Percentiles rank a stretch among this genome's conserved stretches.
Evolutionary conservation across 768 basidiomycete species (phyloP).

Genomic region (Suillus subalutaceus): DNA sequence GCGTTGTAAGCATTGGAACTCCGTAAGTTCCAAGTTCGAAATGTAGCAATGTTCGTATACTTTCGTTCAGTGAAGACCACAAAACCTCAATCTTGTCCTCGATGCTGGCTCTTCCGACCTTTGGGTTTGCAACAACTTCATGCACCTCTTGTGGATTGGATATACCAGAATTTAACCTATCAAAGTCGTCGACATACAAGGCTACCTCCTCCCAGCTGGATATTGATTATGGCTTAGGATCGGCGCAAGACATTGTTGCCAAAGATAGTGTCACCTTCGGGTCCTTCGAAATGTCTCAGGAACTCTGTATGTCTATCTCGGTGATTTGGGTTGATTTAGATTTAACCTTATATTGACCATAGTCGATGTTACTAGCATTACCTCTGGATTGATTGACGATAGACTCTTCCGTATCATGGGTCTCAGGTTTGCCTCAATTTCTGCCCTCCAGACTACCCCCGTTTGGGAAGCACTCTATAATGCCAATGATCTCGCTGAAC

Average conservation of each 20-base stretch:
- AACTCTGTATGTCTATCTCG: constrained; percentile 46
- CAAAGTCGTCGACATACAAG: constrained; percentile 44
- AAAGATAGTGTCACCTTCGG: constrained; percentile 69
- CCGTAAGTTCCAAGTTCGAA: constrained; percentile 49
- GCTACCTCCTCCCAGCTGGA: constrained; percentile 26
- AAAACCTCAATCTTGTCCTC: constrained; percentile 76
- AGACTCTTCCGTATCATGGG: constrained; percentile 74
- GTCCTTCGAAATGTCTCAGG: constrained; percentile 61
- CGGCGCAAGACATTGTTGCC: constrained; percentile 55
- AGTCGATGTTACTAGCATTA: constrained; percentile 62
- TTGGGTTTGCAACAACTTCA: constrained; percentile 70
- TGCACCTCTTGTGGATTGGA: constrained; percentile 46
- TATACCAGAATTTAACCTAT: constrained; percentile 48
- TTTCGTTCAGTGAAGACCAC: constrained; percentile 44
- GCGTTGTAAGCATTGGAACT: constrained; percentile 56
- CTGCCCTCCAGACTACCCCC: constrained; percentile 55
- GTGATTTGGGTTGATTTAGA: constrained; percentile 8
- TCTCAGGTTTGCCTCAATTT: constrained; percentile 65
- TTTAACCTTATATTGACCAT: not conserved
- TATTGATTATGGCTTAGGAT: constrained; percentile 73
- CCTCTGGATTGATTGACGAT: constrained; percentile 49
- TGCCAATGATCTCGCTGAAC: constrained; percentile 43
- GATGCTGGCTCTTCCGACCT: constrained; percentile 93
- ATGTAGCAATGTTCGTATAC: not conserved
- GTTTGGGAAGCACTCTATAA: constrained; percentile 65